Evolutionary conservation across 345 rosid species (phyloP).

Genomic region (Microthlaspi erraticum): DNA sequence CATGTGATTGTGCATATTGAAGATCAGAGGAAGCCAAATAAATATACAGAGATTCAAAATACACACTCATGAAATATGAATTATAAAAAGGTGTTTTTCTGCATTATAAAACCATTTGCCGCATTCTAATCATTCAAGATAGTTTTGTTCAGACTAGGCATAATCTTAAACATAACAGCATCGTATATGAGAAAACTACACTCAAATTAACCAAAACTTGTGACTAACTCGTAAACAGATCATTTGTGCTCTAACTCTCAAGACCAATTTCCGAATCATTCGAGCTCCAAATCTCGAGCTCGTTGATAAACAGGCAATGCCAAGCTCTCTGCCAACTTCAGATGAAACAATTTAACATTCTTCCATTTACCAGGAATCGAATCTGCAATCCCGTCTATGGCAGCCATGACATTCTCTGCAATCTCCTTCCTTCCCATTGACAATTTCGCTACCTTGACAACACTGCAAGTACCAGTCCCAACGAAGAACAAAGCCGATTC

Average conservation of each 20-base stretch:
- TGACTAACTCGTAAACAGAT: background rate
- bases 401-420: constrained; percentile 59
- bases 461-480: constrained; percentile 70
- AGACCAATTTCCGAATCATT: background rate
- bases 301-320: constrained; percentile 75
- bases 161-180: constrained; percentile 17
- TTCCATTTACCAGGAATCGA: constrained; percentile 73
- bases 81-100: background rate
- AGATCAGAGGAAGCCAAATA: background rate
- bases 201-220: constrained; percentile 2
- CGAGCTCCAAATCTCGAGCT: constrained; percentile 42
- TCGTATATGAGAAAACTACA: background rate
- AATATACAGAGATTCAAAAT: background rate
- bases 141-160: constrained; percentile 1
- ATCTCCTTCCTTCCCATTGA: constrained; percentile 59
- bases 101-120: background rate
- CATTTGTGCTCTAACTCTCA: background rate
- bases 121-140: constrained; percentile 1
- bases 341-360: constrained; percentile 62
- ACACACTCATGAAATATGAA: background rate
- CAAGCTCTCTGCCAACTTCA: constrained; percentile 73
- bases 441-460: constrained; percentile 65
- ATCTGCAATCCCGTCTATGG: constrained; percentile 60
- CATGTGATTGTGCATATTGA: background rate
- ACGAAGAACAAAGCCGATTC: constrained; percentile 61